Evolutionary conservation across 768 basidiomycete genomes (phyloP).

Genomic region (Myochromella boudieri): DNA sequence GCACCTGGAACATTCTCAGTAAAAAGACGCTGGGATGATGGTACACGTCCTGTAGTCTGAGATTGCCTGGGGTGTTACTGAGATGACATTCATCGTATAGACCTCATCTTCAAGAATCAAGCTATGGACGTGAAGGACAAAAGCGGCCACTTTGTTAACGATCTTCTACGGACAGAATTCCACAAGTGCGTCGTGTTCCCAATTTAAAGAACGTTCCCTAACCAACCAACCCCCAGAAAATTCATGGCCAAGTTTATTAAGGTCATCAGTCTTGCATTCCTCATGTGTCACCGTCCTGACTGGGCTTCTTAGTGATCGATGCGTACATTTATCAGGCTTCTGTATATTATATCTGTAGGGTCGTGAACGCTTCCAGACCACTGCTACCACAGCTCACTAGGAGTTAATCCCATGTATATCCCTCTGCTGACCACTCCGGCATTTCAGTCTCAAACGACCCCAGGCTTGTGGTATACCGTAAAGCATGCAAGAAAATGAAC

Average conservation of each 20-base stretch:
- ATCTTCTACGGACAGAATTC: conserved; percentile 90
- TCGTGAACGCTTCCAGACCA: conserved; percentile 7
- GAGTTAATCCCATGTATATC: conserved; percentile 63
- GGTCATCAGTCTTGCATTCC: conserved; percentile 32
- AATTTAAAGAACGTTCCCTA: background rate
- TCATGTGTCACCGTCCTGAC: background rate
- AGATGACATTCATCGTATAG: conserved; percentile 36
- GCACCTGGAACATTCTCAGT: conserved; percentile 86
- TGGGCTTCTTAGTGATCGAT: conserved; percentile 6
- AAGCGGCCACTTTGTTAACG: conserved; percentile 87
- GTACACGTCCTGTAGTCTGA: conserved; percentile 38
- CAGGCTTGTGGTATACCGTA: conserved; percentile 78
- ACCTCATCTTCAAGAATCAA: conserved; percentile 99
- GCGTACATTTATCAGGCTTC: background rate
- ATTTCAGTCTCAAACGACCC: conserved; percentile 84
- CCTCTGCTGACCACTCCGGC: conserved; percentile 85
- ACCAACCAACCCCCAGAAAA: conserved; percentile 51
- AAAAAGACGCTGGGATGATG: conserved; percentile 94
- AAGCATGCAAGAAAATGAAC: conserved; percentile 94
- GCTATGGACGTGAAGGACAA: conserved; percentile 69
- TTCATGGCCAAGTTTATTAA: conserved; percentile 94
- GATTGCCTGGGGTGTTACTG: background rate
- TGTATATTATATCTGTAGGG: conserved; percentile 14
- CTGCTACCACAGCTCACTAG: too few species aligned
- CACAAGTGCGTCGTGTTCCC: conserved; percentile 64